Conservation (phyloP, 495 filamentous ascomycete genomes). For the Daldinia loculata region DNA sequence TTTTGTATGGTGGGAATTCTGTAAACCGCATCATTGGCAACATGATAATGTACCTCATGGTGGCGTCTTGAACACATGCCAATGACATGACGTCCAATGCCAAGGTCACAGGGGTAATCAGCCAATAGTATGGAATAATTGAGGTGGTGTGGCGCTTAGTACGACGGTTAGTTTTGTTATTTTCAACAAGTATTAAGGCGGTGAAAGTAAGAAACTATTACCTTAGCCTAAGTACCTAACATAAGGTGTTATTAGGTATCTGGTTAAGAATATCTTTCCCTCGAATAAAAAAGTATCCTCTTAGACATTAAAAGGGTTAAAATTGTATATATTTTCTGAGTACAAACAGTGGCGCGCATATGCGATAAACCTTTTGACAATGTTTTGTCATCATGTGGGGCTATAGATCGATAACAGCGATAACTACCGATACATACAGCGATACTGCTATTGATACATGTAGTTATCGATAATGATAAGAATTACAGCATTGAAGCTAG, state of each 20-base stretch:
- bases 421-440: slow-evolving; percentile 13
- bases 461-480: not conserved
- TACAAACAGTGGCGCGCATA: not conserved
- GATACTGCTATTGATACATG: not conserved
- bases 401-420: slow-evolving; percentile 1
- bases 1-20: slow-evolving; percentile 4
- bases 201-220: slow-evolving; percentile 20
- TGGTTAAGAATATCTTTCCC: not conserved
- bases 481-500: not conserved
- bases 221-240: not conserved
- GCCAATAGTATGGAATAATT: slow-evolving; percentile 32
- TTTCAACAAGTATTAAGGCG: slow-evolving; percentile 21
- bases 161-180: slow-evolving; percentile 4
- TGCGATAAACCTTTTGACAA: not conserved
- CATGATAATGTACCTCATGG: slow-evolving; percentile 21
- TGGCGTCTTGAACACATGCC: slow-evolving; percentile 21
- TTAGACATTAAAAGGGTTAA: too few species aligned
- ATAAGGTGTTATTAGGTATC: not conserved
- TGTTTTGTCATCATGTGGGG: slow-evolving; percentile 10
- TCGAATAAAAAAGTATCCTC: too few species aligned
- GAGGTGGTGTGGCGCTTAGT: slow-evolving; percentile 20
- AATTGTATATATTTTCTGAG: too few species aligned
- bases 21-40: slow-evolving; percentile 5
- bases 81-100: slow-evolving; percentile 27
- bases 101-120: slow-evolving; percentile 23